Base-by-base conservation (phyloP, 331 rosid genomes). In the Erythrophleum ivorense region DNA sequence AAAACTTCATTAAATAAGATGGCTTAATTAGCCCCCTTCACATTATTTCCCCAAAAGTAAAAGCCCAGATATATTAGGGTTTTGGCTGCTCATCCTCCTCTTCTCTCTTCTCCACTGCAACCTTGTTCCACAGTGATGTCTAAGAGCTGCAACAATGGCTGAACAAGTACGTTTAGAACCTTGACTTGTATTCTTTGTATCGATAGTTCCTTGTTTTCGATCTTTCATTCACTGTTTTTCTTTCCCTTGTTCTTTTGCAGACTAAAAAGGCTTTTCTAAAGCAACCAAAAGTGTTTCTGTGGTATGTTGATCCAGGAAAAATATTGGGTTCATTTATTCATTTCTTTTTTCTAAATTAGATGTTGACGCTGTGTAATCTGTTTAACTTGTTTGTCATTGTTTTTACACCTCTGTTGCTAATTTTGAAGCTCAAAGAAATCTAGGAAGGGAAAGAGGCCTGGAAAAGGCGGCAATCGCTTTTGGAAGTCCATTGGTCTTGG, bases 361-460 rank as follows among this genome's bases (percentile, higher is more conserved):
- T n/a, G n/a, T n/a, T n/a, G n/a, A n/a, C n/a, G n/a, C n/a, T n/a
- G n/a, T n/a, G n/a, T n/a, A n/a, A n/a, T n/a, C n/a, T n/a, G n/a
- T n/a, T n/a, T n/a, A n/a, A n/a, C n/a, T n/a, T n/a, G n/a, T n/a
- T n/a, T n/a, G n/a, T n/a, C n/a, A n/a, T n/a, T n/a, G n/a, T n/a
- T n/a, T n/a, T n/a, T n/a, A n/a, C n/a, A n/a, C n/a, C 48, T 50
- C 0, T 21, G 62, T 58, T 52, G 3, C 13, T 77, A 24, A 38
- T 16, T 15, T 49, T 3, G 1, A 9, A 86, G 89, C 73, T 83
- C 89, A 10, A 86, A 86, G 69, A 86, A 77, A 78, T 41, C 84
- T 80, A 87, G 85, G 1, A 86, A 86, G 81, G 89, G 87, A 4
- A 83, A 80, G 79, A 86, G 83, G 36, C 89, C 89, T 6, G 89